Evolutionary conservation across 768 basidiomycete genomes (phyloP), one percentile per base, ranked within the genome.

Genomic region (Gymnopilus junonius): DNA sequence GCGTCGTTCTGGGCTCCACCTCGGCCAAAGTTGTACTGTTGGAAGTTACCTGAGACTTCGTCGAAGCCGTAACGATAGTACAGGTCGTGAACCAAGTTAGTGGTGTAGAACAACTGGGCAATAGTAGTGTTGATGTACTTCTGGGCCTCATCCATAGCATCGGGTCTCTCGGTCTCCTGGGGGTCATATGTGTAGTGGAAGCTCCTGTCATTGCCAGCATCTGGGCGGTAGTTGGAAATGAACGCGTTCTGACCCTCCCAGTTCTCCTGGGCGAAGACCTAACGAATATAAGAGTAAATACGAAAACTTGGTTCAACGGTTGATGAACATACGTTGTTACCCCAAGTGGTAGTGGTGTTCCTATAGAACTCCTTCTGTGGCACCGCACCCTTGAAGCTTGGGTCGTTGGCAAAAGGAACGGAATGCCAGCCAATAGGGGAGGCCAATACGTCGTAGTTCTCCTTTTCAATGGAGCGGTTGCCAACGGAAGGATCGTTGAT

Each of bases 251-350:
- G 82, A 35, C 93, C 93, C 57, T 89, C 86, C 88, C 91, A 94
- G 75, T 96, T 93, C 85, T 98, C 97, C 67, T 98, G 97, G 0
- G 95, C 93, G 68, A 95, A 94, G 62, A 94, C 86, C 83, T 89
- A 55, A 21, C n/a, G n/a, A 21, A 54, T 25, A 40, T 21, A 21
- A 15, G 37, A 27, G 25, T 12, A 42, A 46, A 34, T 51, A 29
- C 59, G 0, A 54, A 31, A 55, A 51, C 46, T 40, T 43, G 20
- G 48, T 2, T 35, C 59, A 58, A 7, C 3, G 8, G 42, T 32
- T 48, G n/a, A 51, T 20, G 12, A 8, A 75, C 79, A 43, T 23
- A 89, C 91, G 66, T 95, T 95, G 80, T 95, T 94, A 58, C 93
- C 94, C 83, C 86, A 90, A 0, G 94, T 97, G 1, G 89, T 93